phyloP scores from a whole-genome alignment of 495 filamentous ascomycete genomes.

The Niebla homalea region DNA sequence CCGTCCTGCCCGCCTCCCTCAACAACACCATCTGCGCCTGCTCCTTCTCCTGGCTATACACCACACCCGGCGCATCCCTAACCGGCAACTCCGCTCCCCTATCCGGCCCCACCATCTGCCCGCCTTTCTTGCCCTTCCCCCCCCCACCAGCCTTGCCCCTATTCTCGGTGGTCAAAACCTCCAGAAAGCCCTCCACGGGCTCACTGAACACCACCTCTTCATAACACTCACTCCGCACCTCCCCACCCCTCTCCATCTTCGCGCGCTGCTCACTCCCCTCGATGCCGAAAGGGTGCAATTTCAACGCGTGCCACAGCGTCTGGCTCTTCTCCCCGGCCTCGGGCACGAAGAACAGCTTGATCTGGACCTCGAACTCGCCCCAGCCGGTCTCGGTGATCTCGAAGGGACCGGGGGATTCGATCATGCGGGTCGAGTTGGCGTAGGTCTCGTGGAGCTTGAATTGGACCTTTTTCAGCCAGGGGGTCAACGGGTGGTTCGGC shows the following conservation, averaged over 20 bases:
- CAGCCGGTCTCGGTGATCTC: slow-evolving; percentile 85
- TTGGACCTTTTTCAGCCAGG: slow-evolving; percentile 93
- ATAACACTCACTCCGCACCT: slow-evolving; percentile 62
- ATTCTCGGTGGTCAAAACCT: slow-evolving; percentile 50
- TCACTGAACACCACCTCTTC: slow-evolving; percentile 95
- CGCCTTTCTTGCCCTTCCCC: slow-evolving; percentile 31
- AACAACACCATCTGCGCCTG: slow-evolving; percentile 50
- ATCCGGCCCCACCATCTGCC: slow-evolving; percentile 34
- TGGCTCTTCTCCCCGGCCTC: slow-evolving; percentile 82
- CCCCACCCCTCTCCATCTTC: slow-evolving; percentile 47
- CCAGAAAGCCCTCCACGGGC: slow-evolving; percentile 79
- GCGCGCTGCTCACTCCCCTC: slow-evolving; percentile 70
- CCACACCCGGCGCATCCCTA: slow-evolving; percentile 46
- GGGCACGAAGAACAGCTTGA: slow-evolving; percentile 80
- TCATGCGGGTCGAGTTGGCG: slow-evolving; percentile 66
- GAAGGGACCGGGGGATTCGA: slow-evolving; percentile 55
- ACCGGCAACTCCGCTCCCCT: slow-evolving; percentile 61
- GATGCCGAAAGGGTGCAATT: slow-evolving; percentile 78
- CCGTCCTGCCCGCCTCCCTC: slow-evolving; percentile 36
- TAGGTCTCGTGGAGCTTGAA: slow-evolving; percentile 97
- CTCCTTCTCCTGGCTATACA: slow-evolving; percentile 66
- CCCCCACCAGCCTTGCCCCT: slow-evolving; percentile 26
- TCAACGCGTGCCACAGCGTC: slow-evolving; percentile 78
- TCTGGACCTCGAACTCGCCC: slow-evolving; percentile 93
- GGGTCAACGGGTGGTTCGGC: slow-evolving; percentile 75